Evolutionary conservation across 257 asterid species (phyloP), one percentile per base, ranked within the genome.

Genomic region (Ehretia macrophylla): DNA sequence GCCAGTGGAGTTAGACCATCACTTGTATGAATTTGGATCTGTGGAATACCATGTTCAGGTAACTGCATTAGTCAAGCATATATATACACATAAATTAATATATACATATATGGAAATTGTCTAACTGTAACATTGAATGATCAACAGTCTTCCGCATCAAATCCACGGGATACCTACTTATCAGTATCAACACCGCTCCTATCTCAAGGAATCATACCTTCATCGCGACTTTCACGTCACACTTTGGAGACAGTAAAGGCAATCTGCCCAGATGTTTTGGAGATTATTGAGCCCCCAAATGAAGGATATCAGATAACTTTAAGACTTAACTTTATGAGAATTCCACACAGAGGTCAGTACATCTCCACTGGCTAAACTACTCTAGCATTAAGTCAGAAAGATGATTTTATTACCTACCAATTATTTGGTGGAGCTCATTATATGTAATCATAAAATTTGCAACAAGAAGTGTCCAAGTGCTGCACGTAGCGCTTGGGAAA

Each of bases 21-120:
- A 82, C 56, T 58, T 84, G 70, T 83, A 91, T 62, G 98, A 91
- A 63, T 88, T 82, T 55, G 96, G 96, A n/a, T 81, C 86, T 4
- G 81, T 86, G 32, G 83, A 80, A 77, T 91, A 85, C 77, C 90
- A 88, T 61, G 74, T 91, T 69, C 86, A 78, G 97, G 97, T 91
- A 77, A 40, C 20, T 50, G n/a, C 18, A 13, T 9, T 44, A 27
- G 58, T 3, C 56, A 49, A 22, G 3, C 22, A 18, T 10, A 11
- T 51, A n/a, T 44, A 22, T 9, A 22, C 11, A 12, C 11, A 48
- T 22, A 52, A 38, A 19, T 32, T 10, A 27, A n/a, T 5, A 35
- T 23, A n/a, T 3, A 17, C 4, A 46, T 27, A 45, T 1, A 32
- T 17, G 27, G 56, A 22, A 17, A 46, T 11, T 18, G 10, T 49